Evolutionary conservation across 805 yeast genomes (phyloP).

Genomic region (Wickerhamiella nectarea): DNA sequence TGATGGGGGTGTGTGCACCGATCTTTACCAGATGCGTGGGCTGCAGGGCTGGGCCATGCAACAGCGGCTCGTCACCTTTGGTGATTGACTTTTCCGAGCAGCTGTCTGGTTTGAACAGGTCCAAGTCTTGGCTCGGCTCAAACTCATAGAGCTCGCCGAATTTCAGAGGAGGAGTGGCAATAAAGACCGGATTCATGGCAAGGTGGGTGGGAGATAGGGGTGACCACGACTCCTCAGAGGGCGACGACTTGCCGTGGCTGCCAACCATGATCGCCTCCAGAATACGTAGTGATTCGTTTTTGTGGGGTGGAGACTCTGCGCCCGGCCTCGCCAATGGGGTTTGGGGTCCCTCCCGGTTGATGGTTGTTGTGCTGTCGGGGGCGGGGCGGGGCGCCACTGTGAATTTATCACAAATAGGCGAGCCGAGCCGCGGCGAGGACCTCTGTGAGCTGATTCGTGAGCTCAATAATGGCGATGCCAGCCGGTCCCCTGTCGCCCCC

Average conservation of each 20-base stretch:
- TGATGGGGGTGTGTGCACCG: slow-evolving; percentile 15
- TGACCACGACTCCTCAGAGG: slow-evolving; percentile 1
- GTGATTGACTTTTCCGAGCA: background rate
- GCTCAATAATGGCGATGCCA: too few species aligned
- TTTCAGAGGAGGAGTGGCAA: slow-evolving; percentile 3
- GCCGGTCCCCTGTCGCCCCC: too few species aligned
- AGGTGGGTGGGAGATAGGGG: slow-evolving; percentile 1
- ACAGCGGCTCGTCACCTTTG: too few species aligned
- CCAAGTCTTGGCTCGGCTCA: slow-evolving; percentile 1
- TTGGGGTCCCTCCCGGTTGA: background rate
- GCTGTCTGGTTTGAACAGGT: slow-evolving; percentile 3
- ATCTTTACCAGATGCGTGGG: slow-evolving; percentile 14
- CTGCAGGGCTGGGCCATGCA: slow-evolving; percentile 6
- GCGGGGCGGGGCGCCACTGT: too few species aligned
- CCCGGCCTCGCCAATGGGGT: too few species aligned
- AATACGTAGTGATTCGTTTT: background rate
- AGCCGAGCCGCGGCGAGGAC: too few species aligned
- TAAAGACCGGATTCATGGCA: slow-evolving; percentile 4
- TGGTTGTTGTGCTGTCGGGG: too few species aligned
- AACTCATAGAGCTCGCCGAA: background rate
- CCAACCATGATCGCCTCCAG: slow-evolving; percentile 6
- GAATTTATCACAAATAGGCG: too few species aligned
- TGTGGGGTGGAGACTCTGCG: background rate
- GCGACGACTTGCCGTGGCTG: background rate
- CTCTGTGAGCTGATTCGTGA: too few species aligned